Evolutionary conservation across 176 grass and related monocot genomes (phyloP), one percentile per base, ranked within the genome.

Genomic region (Paspalum notatum): DNA sequence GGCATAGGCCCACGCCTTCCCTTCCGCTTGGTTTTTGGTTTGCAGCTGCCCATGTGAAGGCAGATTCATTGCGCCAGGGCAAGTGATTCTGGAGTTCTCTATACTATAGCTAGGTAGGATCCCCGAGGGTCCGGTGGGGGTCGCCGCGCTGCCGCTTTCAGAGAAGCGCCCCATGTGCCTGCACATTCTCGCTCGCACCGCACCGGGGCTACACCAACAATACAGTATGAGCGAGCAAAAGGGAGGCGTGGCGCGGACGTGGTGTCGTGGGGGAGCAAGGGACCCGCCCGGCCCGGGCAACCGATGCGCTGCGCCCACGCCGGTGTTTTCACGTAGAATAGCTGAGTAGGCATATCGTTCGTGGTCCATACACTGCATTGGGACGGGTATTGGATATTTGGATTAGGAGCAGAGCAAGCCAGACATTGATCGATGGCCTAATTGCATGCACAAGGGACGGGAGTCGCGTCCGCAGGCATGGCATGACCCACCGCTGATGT

Each of bases 81-180:
- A 6, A 44, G 40, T 21, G 83, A 51, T 85, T 74, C 88, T 16
- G 82, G 73, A 82, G 67, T 72, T 73, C 60, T 82, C 65, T 44
- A 64, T n/a, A n/a, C n/a, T n/a, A n/a, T n/a, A n/a, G n/a, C n/a
- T n/a, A n/a, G n/a, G n/a, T n/a, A n/a, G n/a, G n/a, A n/a, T n/a
- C 32, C 32, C 32, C 32, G 32, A 32, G 32, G 1, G 13, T 5
- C 22, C 46, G 26, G 77, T 80, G n/a, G 37, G 5, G 53, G 78
- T 48, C 40, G 64, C 4, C 66, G 5, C 50, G 20, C 67, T 24
- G 83, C 87, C 27, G 67, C 83, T 90, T 86, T 86, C 88, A 79
- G 47, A 72, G 83, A 79, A 86, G 83, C 83, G 78, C 60, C 83
- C 83, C 88, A 90, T 86, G 88, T 86, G 88, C 83, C 44, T 40